phyloP scores from a whole-genome alignment of 208 protist genomes.

The Porcisia deanei region DNA sequence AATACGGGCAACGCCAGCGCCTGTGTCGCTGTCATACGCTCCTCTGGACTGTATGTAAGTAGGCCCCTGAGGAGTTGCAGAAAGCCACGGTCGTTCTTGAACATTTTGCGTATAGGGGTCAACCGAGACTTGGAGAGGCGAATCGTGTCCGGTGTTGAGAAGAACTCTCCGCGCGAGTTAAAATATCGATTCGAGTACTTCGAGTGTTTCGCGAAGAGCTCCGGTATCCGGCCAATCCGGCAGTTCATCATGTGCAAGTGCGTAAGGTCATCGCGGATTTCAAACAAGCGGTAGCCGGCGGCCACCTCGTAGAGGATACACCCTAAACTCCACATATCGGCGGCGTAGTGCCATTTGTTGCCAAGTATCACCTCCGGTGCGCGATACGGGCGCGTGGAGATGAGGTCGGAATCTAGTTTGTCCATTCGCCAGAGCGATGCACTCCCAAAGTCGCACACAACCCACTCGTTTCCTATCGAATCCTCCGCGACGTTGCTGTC shows the following conservation, averaged over 20 bases:
- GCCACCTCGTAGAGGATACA: conserved; percentile 94
- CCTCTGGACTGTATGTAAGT: conserved; percentile 68
- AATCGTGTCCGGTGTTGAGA: conserved; percentile 38
- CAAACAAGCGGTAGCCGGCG: conserved; percentile 91
- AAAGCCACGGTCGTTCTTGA: conserved; percentile 60
- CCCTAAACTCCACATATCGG: conserved; percentile 94
- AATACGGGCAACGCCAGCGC: conserved; percentile 75
- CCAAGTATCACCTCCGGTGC: conserved; percentile 91
- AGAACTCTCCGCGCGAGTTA: conserved; percentile 49
- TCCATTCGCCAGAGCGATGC: conserved; percentile 72
- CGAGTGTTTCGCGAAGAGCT: conserved; percentile 39
- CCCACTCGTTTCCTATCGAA: conserved; percentile 62
- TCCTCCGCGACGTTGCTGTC: conserved; percentile 49
- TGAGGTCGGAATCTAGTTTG: conserved; percentile 76
- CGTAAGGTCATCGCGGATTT: conserved; percentile 84
- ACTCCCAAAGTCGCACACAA: conserved; percentile 91
- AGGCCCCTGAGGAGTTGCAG: conserved; percentile 57
- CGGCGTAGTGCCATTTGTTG: conserved; percentile 86
- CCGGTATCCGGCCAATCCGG: conserved; percentile 65
- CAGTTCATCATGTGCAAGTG: conserved; percentile 83
- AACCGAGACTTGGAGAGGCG: conserved; percentile 38
- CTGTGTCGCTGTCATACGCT: conserved; percentile 69
- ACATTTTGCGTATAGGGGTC: conserved; percentile 44
- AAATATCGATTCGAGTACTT: conserved; percentile 66
- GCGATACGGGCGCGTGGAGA: conserved; percentile 92